Conservation (phyloP, 2,329 filamentous ascomycete genomes). For the Fusarium tricinctum region DNA sequence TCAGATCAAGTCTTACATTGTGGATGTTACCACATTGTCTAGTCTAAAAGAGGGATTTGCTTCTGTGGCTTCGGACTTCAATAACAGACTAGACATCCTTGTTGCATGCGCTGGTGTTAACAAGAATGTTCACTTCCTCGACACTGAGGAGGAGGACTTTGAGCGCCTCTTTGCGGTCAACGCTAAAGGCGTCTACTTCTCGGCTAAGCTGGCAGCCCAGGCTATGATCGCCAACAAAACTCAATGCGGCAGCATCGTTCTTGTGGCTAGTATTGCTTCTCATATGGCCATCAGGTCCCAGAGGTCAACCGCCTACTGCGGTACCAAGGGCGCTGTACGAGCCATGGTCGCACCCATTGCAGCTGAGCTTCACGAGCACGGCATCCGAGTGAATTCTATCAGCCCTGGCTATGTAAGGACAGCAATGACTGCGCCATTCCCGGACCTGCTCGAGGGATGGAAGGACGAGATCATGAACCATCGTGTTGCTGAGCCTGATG, state of each 20-base stretch:
- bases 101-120: conserved; percentile 71
- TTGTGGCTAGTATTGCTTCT: conserved; percentile 55
- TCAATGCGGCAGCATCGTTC: no score
- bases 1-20: conserved; percentile 53
- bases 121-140: conserved; percentile 71
- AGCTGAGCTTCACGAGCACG: conserved; percentile 53
- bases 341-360: conserved; percentile 49
- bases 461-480: conserved; percentile 64
- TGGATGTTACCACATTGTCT: conserved; percentile 61
- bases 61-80: conserved; percentile 59
- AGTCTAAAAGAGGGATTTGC: conserved; percentile 66
- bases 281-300: conserved; percentile 65
- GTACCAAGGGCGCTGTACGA: conserved; percentile 47
- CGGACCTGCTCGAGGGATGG: conserved; percentile 63
- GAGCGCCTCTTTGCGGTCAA: no score
- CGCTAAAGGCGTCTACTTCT: no score
- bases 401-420: conserved; percentile 61
- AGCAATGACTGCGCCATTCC: conserved; percentile 61
- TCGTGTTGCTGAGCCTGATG: no score
- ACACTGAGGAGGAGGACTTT: conserved; percentile 73
- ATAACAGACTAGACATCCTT: conserved; percentile 66
- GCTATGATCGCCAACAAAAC: no score
- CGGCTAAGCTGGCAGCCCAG: no score
- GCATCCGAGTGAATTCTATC: conserved; percentile 62
- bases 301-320: conserved; percentile 55